phyloP scores from a whole-genome alignment of 2,329 filamentous ascomycete species.

The Grosmannia huntii region DNA sequence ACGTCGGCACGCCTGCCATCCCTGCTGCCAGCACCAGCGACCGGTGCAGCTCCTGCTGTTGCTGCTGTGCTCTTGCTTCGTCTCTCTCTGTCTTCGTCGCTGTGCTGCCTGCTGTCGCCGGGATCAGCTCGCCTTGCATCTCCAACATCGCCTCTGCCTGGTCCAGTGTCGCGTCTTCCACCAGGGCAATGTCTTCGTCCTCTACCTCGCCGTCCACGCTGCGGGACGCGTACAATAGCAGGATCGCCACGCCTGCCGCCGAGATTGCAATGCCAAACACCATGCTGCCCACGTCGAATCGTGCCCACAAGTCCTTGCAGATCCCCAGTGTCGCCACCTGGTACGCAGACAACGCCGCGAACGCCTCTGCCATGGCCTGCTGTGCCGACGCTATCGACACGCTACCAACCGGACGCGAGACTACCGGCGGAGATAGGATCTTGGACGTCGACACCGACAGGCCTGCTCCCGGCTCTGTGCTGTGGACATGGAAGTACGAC shows the following conservation, averaged over 20 bases:
- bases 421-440: slow-evolving; percentile 7
- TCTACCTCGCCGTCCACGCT: slow-evolving; percentile 31
- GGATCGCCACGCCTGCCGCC: slow-evolving; percentile 49
- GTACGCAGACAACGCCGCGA: slow-evolving; percentile 55
- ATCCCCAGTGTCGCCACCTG: slow-evolving; percentile 65
- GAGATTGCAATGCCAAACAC: slow-evolving; percentile 62
- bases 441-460: slow-evolving; percentile 13
- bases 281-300: slow-evolving; percentile 85
- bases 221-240: slow-evolving; percentile 60
- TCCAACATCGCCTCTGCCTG: slow-evolving; percentile 46
- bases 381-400: slow-evolving; percentile 27
- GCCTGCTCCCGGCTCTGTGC: slow-evolving; percentile 41
- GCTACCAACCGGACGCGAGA: slow-evolving; percentile 22
- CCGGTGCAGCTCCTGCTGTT: slow-evolving; percentile 29
- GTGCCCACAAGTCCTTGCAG: slow-evolving; percentile 79
- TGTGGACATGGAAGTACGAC: slow-evolving; percentile 64
- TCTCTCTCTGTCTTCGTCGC: slow-evolving; percentile 37
- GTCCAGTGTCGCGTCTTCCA: slow-evolving; percentile 45
- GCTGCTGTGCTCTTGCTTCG: slow-evolving; percentile 41
- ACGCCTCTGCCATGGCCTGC: slow-evolving; percentile 27
- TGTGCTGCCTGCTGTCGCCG: slow-evolving; percentile 14
- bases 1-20: slow-evolving; percentile 18
- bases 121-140: slow-evolving; percentile 21
- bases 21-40: slow-evolving; percentile 25
- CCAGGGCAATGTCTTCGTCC: slow-evolving; percentile 16